Conservation (phyloP, 306 rosid genomes). For the Parietaria judaica region DNA sequence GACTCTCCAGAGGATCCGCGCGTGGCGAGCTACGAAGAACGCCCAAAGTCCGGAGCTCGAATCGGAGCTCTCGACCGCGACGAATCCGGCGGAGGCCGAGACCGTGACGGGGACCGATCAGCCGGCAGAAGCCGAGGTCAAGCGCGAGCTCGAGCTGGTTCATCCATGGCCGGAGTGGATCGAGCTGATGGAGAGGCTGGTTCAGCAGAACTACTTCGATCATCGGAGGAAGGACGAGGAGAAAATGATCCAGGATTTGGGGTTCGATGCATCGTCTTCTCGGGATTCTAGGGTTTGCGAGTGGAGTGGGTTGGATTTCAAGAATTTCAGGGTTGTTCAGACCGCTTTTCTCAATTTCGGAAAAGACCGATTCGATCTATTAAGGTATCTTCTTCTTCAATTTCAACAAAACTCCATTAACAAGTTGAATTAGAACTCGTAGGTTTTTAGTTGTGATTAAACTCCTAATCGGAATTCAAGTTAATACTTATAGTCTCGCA, state of each 20-base stretch:
- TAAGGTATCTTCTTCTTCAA: conserved; percentile 52
- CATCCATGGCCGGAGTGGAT: conserved; percentile 99
- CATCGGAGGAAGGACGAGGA: conserved; percentile 74
- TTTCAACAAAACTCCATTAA: no score
- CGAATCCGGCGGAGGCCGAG: neutral
- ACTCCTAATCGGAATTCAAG: neutral
- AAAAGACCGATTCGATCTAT: conserved; percentile 78
- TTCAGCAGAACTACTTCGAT: conserved; percentile 84
- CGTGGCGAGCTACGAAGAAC: conserved; percentile 71
- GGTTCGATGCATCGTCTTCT: conserved; percentile 27
- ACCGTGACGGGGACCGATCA: conserved; percentile 8
- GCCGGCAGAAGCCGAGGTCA: conserved; percentile 5
- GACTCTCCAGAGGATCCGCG: conserved; percentile 75
- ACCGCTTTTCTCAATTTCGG: conserved; percentile 78
- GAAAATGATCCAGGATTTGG: conserved; percentile 52
- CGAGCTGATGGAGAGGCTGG: conserved; percentile 82
- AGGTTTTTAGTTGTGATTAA: no score
- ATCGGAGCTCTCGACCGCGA: conserved; percentile 1
- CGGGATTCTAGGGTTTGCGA: conserved; percentile 20
- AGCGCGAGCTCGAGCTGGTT: conserved; percentile 51
- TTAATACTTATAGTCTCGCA: no score
- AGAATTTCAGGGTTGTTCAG: conserved; percentile 64
- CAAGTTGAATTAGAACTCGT: no score
- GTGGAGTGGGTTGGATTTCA: conserved; percentile 39
- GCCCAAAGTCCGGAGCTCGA: conserved; percentile 2